Evolutionary conservation across 176 grass and related monocot species (phyloP), one percentile per base, ranked within the genome.

Genomic region (Thinopyrum elongatum): DNA sequence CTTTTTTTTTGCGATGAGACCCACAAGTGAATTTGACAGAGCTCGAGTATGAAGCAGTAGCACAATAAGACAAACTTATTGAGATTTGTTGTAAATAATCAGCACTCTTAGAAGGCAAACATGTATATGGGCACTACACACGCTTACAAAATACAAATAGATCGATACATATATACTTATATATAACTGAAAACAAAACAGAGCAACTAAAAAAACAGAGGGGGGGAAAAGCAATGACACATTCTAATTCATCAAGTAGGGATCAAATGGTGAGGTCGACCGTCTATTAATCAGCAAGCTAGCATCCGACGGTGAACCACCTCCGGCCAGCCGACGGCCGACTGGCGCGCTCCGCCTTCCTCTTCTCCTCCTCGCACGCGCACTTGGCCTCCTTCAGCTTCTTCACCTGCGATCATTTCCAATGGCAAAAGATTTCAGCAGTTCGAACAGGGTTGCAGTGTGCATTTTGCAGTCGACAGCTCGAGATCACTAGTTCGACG

Each of bases 281-380:
- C 21, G 19, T 22, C 19, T 1, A 57, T 7, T 21, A 0, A 33
- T 9, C 0, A 8, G 28, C 15, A 19, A 69, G 10, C 70, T 28
- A 89, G 70, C 87, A 92, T 65, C 87, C 87, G 23, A 92, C 85
- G 1, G 71, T 39, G 42, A 90, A 73, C 87, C 87, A 90, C 46
- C 81, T 64, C 25, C 81, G 47, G 53, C 14, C 42, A 16, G 84
- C 23, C 15, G 71, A 47, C 4, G 41, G 1, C 71, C 15, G 23
- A 15, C 65, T 61, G 6, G 0, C 22, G 22, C 70, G 76, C 51
- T 87, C 91, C 10, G 77, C 39, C 80, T 86, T 89, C 51, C 35
- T 81, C 87, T 81, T 89, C 75, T 84, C 76, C 12, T 87, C 86
- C 80, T 86, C 17, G 53, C 76, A 81, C 3, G 39, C 81, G 10